Base-by-base conservation (phyloP, 2,329 filamentous ascomycete genomes). In the Paraconiothyrium brasiliense region DNA sequence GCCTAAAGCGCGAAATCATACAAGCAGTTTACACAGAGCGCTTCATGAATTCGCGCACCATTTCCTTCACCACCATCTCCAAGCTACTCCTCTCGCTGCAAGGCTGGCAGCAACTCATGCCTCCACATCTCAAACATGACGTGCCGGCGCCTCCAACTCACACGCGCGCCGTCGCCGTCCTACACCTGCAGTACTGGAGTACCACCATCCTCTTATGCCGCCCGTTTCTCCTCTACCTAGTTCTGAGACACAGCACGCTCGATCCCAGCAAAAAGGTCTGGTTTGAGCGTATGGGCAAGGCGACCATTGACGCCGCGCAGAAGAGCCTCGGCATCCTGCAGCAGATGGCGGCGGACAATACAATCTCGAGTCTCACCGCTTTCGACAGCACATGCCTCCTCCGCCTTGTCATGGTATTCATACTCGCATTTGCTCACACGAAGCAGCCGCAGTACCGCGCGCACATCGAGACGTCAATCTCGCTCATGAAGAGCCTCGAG, bases 141-240 rank as follows among this genome's bases (percentile, higher is more conserved):
- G 65, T 71, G 1, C 73, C 74, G 8, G 58, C 67, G 1, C 73
- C 75, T 3, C 73, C 74, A 41, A 76, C 75, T 0, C 71, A 78
- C 55, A 76, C 68, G 58, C 76, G 76, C 10, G 73, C 76, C 27
- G 71, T 78, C 22, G 72, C 68, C 10, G 61, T 74, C 16, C 68
- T 78, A 3, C 76, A 78, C 56, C 64, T 77, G 3, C 71, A 76
- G 1, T 77, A 78, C 56, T 78, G 76, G 76, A 67, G 71, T 48
- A 69, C 74, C 6, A 76, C 65, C 2, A 76, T 78, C 8, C 70
- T 78, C 1, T 64, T 78, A 8, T 74, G 71, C 8, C 67, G 76
- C 6, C 75, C 76, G 0, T 78, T 78, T 54, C 62, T 78, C 7
- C 70, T 78, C 24, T 75, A 76, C 20, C 67, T 75, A 0, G 75